Percentiles rank a stretch among this genome's conserved stretches.
phyloP scores from a whole-genome alignment of 75 land plant genomes.

The Cupressus sempervirens region DNA sequence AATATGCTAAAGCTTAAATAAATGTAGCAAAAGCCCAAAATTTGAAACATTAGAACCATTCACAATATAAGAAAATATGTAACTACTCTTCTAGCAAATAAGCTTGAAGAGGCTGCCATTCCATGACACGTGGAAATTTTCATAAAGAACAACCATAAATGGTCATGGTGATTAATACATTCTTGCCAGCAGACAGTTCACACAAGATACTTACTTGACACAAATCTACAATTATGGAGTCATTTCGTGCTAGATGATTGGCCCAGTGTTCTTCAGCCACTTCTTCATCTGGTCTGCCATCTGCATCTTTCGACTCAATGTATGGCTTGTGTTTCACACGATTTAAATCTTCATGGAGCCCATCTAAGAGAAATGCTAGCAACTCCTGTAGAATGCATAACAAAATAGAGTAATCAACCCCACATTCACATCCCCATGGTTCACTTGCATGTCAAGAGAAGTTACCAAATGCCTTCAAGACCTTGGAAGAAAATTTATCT shows the following conservation, averaged over 20 bases:
- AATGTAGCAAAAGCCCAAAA: not conserved
- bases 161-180: not conserved
- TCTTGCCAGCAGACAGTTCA: not conserved
- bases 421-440: not conserved
- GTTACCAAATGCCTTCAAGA: not conserved
- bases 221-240: slow-evolving; percentile 83
- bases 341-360: slow-evolving; percentile 92
- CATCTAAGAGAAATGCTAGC: slow-evolving; percentile 84
- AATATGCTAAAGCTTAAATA: not conserved
- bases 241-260: slow-evolving; percentile 82
- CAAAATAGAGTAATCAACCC: not conserved
- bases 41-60: not conserved
- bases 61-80: not conserved
- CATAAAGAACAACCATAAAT: not conserved
- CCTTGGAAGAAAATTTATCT: not conserved
- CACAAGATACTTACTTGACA: slow-evolving; percentile 55
- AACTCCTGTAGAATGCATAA: slow-evolving; percentile 54
- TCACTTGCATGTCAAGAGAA: not conserved
- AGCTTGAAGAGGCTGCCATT: not conserved
- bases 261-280: slow-evolving; percentile 86
- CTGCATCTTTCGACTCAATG: slow-evolving; percentile 71
- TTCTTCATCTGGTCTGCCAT: slow-evolving; percentile 70
- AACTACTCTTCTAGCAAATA: not conserved
- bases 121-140: not conserved
- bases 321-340: slow-evolving; percentile 81